Evolutionary conservation across 371 early-diverging fungal species (phyloP).

Genomic region (Mortierella sp.): DNA sequence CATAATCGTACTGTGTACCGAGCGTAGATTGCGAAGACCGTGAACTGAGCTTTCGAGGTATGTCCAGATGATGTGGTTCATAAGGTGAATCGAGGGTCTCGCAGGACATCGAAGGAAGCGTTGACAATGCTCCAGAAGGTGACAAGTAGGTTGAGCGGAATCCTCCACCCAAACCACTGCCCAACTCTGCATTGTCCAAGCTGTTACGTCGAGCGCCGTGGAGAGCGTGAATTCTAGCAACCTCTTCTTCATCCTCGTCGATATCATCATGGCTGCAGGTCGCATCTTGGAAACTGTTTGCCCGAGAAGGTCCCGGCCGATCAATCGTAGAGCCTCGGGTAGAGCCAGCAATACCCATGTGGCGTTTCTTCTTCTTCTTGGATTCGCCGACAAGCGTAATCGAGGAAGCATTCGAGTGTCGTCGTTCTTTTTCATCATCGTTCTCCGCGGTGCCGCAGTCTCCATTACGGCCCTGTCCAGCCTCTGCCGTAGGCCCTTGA

Average conservation of each 20-base stretch:
- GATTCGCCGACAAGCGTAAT: conserved; percentile 31
- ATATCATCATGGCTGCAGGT: neutral
- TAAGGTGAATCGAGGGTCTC: neutral
- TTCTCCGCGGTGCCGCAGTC: neutral
- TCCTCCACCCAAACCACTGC: neutral
- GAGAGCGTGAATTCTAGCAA: conserved; percentile 5
- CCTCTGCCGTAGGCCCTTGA: neutral
- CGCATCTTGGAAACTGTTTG: neutral
- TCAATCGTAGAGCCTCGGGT: too few species aligned
- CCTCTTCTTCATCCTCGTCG: conserved; percentile 14
- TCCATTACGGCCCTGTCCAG: neutral
- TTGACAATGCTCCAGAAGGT: neutral
- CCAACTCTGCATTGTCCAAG: conserved; percentile 3
- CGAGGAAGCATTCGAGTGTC: conserved; percentile 34
- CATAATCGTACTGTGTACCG: conserved; percentile 1
- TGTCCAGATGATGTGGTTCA: neutral
- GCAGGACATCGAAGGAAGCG: neutral
- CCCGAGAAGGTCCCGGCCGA: neutral
- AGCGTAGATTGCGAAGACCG: conserved; percentile 23
- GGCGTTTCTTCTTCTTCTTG: conserved; percentile 1
- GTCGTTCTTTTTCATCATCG: neutral
- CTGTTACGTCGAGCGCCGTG: neutral
- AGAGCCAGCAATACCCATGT: neutral
- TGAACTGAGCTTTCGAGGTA: conserved; percentile 1
- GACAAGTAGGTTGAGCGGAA: neutral